Conservation (phyloP, 352 stramenopile genomes). For the Globisporangium parvum region DNA sequence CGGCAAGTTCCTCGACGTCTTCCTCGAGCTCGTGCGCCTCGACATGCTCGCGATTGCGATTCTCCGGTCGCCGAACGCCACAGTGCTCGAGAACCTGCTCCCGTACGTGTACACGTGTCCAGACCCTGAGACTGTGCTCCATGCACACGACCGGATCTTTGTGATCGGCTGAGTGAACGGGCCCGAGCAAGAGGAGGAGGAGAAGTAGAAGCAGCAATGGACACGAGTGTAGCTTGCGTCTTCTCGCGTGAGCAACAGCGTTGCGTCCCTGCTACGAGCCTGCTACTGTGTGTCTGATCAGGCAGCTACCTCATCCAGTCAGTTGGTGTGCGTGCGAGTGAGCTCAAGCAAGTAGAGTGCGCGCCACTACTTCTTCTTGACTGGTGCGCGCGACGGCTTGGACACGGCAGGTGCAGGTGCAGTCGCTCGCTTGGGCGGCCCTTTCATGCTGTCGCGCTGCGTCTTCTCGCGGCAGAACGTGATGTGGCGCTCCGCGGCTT, state of each 20-base stretch:
- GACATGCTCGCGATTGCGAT: constrained; percentile 50
- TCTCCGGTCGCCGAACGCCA: constrained; percentile 26
- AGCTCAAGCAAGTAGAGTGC: no score
- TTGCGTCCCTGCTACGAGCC: no score
- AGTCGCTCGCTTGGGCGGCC: constrained; percentile 27
- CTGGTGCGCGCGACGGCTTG: constrained; percentile 29
- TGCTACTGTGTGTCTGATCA: no score
- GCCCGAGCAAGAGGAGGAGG: not conserved
- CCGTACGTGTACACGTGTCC: constrained; percentile 69
- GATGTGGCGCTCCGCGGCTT: constrained; percentile 90
- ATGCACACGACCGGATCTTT: constrained; percentile 50
- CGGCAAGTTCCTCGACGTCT: constrained; percentile 34
- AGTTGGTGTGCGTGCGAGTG: not conserved
- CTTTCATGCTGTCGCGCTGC: constrained; percentile 38
- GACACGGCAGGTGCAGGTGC: constrained; percentile 10
- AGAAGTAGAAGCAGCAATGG: no score
- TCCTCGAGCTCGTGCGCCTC: constrained; percentile 32
- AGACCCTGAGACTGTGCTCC: constrained; percentile 29
- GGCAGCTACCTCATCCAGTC: no score
- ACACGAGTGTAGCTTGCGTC: not conserved
- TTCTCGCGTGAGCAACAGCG: no score
- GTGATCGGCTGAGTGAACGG: constrained; percentile 30
- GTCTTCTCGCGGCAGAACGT: constrained; percentile 87
- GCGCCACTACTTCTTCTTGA: constrained; percentile 53
- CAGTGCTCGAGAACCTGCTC: constrained; percentile 42